Evolutionary conservation across 228 moss, liverwort and hornwort species (phyloP), one percentile per base, ranked within the genome.

Genomic region (Sphagnum magellanicum): DNA sequence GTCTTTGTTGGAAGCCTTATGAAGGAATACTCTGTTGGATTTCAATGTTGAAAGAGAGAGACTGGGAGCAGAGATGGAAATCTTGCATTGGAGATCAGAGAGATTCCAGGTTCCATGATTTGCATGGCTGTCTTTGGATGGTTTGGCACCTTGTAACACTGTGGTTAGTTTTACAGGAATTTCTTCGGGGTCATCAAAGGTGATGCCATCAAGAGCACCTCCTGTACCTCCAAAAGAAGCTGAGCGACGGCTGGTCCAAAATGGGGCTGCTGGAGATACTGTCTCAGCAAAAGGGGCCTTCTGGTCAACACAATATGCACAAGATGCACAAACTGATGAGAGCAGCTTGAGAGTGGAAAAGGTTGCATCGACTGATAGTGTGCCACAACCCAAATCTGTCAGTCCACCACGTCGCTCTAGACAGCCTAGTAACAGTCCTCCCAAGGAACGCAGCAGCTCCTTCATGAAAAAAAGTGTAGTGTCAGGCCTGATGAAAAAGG

Each of bases 281-380:
- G 73, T 70, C 69, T 72, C 81, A 59, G 71, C 76, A 6, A 81
- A 78, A 72, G 98, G 98, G 74, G 88, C 90, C 8, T 98, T 98
- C 76, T 98, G 98, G 98, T 84, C 98, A 61, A 91, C 92, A 8
- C 85, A 79, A 60, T 91, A 91, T 74, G 98, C 98, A 13, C 87
- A 91, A 69, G 71, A 76, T 77, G 85, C 87, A 4, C 76, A 77
- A 68, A 51, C 74, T 16, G 92, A 83, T 32, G 81, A 78, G 47
- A 53, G 70, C 5, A 53, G 58, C 50, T 67, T 69, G 10, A 74
- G 68, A 57, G 70, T 58, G 70, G 88, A 90, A 50, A 93, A 88
- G 67, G 60, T 72, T 67, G 63, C 72, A 51, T 81, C 50, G 50
- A 67, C 51, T 66, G 89, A 80, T 53, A 70, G 67, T 49, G 66